Conservation (phyloP, 2,329 filamentous ascomycete species). For the Lojkania enalia region DNA sequence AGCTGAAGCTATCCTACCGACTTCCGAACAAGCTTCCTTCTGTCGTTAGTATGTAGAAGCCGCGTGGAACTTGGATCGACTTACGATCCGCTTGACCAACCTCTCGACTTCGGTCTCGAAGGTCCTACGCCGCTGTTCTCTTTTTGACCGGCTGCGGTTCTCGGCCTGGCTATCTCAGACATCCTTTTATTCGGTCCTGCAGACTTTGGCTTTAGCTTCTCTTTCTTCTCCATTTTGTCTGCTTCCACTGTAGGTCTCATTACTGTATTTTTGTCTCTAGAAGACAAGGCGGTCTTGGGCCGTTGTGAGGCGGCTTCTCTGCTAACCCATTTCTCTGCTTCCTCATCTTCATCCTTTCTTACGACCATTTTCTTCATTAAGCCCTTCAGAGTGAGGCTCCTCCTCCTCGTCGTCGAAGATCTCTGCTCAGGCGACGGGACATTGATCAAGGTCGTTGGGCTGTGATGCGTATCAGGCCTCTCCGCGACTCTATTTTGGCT, state of each 20-base stretch:
- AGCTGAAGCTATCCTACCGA: too few species aligned
- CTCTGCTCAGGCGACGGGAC: slow-evolving; percentile 26
- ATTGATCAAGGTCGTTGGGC: slow-evolving; percentile 26
- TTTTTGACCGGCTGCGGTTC: background rate
- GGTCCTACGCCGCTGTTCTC: too few species aligned
- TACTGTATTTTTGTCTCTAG: slow-evolving; percentile 18
- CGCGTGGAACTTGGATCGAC: too few species aligned
- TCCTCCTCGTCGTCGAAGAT: slow-evolving; percentile 17
- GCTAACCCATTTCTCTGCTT: background rate
- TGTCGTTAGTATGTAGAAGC: too few species aligned
- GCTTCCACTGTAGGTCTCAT: slow-evolving; percentile 19
- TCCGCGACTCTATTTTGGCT: slow-evolving; percentile 17
- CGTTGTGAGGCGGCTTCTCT: background rate
- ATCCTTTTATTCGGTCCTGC: background rate
- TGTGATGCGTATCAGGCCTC: slow-evolving; percentile 18
- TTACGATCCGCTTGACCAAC: too few species aligned
- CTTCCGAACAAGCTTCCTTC: too few species aligned
- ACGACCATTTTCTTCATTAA: slow-evolving; percentile 33
- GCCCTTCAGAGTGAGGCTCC: slow-evolving; percentile 28
- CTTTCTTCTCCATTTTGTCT: slow-evolving; percentile 1
- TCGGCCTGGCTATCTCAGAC: background rate
- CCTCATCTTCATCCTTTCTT: slow-evolving; percentile 24
- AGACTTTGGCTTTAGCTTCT: background rate
- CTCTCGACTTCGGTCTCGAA: too few species aligned
- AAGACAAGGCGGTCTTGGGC: slow-evolving; percentile 10